Conservation (phyloP, 2,329 filamentous ascomycete genomes). For the Decorospora gaudefroyi region DNA sequence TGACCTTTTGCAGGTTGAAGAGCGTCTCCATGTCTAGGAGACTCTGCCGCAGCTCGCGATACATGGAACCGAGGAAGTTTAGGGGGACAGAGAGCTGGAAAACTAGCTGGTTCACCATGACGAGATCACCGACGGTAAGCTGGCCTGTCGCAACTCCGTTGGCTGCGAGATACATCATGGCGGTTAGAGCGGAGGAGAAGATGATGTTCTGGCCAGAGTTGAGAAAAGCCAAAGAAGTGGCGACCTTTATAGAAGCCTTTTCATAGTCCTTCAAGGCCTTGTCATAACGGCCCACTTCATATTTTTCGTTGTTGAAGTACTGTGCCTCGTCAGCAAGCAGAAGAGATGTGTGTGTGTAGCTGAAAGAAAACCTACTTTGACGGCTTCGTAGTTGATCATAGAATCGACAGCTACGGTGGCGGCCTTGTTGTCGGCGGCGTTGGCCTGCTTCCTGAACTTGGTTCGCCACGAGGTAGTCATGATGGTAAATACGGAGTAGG, state of each 20-base stretch:
- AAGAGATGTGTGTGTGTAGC: not conserved
- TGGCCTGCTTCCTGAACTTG: conserved; percentile 91
- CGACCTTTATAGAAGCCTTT: conserved; percentile 93
- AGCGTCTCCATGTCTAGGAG: conserved; percentile 98
- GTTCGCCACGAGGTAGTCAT: conserved; percentile 96
- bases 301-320: conserved; percentile 99
- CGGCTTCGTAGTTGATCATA: conserved; percentile 97
- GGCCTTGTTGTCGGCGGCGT: conserved; percentile 92
- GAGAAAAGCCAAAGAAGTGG: conserved; percentile 87
- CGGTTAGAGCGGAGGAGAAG: conserved; percentile 89
- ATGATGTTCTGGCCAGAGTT: conserved; percentile 97
- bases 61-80: conserved; percentile 98
- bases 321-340: no score
- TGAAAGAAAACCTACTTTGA: conserved; percentile 62
- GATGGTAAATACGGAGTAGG: conserved; percentile 96
- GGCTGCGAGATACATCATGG: conserved; percentile 97
- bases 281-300: conserved; percentile 89
- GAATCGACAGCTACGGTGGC: conserved; percentile 96
- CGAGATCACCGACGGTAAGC: conserved; percentile 90
- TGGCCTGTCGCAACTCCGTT: conserved; percentile 80
- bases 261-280: conserved; percentile 84
- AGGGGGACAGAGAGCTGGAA: conserved; percentile 96
- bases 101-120: conserved; percentile 98
- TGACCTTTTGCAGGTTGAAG: conserved; percentile 96
- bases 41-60: conserved; percentile 91